A percentile compares a stretch with the other conserved stretches of the same genome.
Conservation (phyloP, 495 filamentous ascomycete species). For the Letharia lupina region DNA sequence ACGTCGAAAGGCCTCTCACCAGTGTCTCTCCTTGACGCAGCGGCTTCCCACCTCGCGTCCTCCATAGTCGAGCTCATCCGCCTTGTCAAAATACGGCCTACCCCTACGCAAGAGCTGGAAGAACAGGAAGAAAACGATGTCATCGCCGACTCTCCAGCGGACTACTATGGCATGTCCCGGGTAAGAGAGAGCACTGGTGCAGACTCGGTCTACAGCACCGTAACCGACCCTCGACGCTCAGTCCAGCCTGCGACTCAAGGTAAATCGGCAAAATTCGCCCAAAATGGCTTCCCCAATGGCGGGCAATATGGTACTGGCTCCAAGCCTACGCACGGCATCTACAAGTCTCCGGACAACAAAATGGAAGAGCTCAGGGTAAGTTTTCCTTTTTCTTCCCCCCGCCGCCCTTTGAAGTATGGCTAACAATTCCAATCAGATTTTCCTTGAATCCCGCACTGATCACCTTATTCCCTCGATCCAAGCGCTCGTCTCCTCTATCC, state of each 20-base stretch:
- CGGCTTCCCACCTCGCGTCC: constrained; percentile 82
- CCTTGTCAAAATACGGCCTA: constrained; percentile 73
- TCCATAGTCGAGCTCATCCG: constrained; percentile 79
- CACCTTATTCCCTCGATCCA: constrained; percentile 75
- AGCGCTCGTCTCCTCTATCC: constrained; percentile 69
- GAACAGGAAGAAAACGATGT: constrained; percentile 51
- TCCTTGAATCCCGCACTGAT: constrained; percentile 79
- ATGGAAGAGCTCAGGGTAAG: constrained; percentile 19
- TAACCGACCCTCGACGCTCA: constrained; percentile 37
- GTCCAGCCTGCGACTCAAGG: constrained; percentile 3
- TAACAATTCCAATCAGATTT: constrained; percentile 42
- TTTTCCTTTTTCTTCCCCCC: neutral
- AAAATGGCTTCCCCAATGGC: constrained; percentile 30
- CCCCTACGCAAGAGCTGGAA: constrained; percentile 62
- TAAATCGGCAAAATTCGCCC: constrained; percentile 18
- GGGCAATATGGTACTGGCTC: constrained; percentile 16
- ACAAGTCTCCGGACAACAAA: constrained; percentile 5
- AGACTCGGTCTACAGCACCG: constrained; percentile 46
- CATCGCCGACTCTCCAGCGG: constrained; percentile 39
- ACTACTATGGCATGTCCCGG: constrained; percentile 42
- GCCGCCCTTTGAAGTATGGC: neutral
- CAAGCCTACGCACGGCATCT: constrained; percentile 17
- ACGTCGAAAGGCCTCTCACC: constrained; percentile 76
- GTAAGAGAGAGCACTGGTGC: constrained; percentile 38
- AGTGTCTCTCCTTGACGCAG: constrained; percentile 88